Percentiles rank a stretch among this genome's conserved stretches.
Evolutionary conservation across 768 basidiomycete species (phyloP).

Genomic region (Chiua virens): DNA sequence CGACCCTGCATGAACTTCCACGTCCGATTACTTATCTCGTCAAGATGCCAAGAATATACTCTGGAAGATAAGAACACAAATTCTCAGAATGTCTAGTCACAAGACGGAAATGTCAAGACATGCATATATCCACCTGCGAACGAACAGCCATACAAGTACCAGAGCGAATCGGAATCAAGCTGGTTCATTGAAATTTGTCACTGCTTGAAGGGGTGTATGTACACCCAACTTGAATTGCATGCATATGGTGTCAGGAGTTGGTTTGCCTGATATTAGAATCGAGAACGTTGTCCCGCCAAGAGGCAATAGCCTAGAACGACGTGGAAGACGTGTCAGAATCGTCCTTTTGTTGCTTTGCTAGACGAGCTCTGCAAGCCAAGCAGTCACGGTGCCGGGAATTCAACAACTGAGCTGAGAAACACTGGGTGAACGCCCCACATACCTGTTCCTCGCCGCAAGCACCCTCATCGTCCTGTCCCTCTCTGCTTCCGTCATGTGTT

Average conservation of each 20-base stretch:
- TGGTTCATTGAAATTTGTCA: too few species aligned
- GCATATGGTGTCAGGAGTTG: too few species aligned
- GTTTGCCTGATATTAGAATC: too few species aligned
- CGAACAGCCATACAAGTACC: too few species aligned
- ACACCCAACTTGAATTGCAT: too few species aligned
- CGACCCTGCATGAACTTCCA: not conserved
- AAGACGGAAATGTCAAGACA: too few species aligned
- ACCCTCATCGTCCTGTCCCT: constrained; percentile 56
- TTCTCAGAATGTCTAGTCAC: too few species aligned
- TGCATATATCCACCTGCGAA: too few species aligned
- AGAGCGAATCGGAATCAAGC: too few species aligned
- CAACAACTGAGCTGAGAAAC: not conserved
- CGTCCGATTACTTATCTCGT: not conserved
- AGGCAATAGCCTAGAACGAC: not conserved
- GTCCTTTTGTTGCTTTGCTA: constrained; percentile 5
- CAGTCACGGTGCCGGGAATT: not conserved
- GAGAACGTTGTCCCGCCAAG: not conserved
- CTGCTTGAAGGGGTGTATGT: too few species aligned
- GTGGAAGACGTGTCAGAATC: not conserved
- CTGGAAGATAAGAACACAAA: constrained; percentile 4
- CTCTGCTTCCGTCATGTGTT: constrained; percentile 54
- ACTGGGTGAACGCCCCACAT: too few species aligned
- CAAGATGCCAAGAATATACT: constrained; percentile 1
- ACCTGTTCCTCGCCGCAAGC: constrained; percentile 54
- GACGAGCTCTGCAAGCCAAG: constrained; percentile 4